phyloP scores from a whole-genome alignment of 371 early-diverging fungal genomes.

The Chytridiales sp. region DNA sequence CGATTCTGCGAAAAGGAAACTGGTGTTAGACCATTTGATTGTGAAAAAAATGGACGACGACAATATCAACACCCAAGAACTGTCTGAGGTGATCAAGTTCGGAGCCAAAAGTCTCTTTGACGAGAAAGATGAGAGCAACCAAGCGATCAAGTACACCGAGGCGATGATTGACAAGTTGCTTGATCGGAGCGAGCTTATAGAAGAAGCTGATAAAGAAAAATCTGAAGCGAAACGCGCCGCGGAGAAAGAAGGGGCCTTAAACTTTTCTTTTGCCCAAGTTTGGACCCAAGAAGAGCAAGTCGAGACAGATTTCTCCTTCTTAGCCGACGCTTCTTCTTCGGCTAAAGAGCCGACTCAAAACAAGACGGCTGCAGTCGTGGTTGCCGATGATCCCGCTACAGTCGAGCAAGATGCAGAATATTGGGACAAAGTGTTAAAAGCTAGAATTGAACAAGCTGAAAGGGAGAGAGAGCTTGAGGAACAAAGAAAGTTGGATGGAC shows the following conservation, averaged over 20 bases:
- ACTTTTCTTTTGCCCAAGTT: conserved; percentile 39
- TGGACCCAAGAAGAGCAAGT: conserved; percentile 45
- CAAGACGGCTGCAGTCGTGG: background rate
- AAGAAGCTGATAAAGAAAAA: conserved; percentile 11
- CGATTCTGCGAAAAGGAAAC: conserved; percentile 79
- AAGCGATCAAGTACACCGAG: conserved; percentile 37
- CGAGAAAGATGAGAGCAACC: conserved; percentile 47
- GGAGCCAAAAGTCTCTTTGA: conserved; percentile 80
- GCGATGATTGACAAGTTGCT: conserved; percentile 61
- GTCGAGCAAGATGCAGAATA: conserved; percentile 44
- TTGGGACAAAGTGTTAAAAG: conserved; percentile 42
- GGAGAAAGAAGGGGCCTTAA: background rate
- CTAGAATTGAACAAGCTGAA: conserved; percentile 14
- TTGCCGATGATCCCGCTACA: conserved; percentile 21
- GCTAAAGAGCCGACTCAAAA: background rate
- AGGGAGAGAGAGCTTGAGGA: background rate
- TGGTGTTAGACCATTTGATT: conserved; percentile 81
- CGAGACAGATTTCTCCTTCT: too few relatives aligned
- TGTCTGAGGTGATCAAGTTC: conserved; percentile 73
- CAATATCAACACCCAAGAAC: conserved; percentile 57
- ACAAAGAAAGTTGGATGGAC: background rate
- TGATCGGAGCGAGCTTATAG: conserved; percentile 47
- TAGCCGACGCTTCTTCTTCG: conserved; percentile 1
- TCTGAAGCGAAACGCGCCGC: conserved; percentile 15
- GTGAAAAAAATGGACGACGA: conserved; percentile 76